Conservation (phyloP, 148 eudicot genomes). For the Tetragonia tetragonoides region DNA sequence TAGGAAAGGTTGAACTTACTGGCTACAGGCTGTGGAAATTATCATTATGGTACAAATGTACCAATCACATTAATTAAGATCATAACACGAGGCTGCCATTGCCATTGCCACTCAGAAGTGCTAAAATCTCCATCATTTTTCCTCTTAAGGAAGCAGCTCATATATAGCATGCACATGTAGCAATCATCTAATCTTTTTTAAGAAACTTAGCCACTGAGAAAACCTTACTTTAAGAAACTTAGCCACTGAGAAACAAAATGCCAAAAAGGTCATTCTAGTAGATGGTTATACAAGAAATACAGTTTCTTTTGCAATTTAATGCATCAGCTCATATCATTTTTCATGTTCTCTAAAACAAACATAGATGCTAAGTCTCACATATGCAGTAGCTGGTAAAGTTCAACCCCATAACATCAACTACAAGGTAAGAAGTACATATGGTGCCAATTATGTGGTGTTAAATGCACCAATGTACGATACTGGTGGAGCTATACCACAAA, state of each 20-base stretch:
- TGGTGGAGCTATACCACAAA: neutral
- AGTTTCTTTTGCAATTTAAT: neutral
- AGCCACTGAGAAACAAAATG: neutral
- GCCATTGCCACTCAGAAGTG: no score
- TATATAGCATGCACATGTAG: no score
- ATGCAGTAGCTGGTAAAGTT: neutral
- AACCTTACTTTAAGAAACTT: neutral
- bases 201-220: conserved; percentile 46
- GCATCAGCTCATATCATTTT: neutral
- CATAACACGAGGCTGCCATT: no score
- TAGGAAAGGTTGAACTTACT: no score
- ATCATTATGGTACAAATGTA: no score
- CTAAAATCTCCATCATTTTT: no score
- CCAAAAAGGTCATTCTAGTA: neutral
- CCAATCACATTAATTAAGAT: no score
- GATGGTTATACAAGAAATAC: neutral
- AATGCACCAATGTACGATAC: neutral
- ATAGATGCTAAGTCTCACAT: neutral
- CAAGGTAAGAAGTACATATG: neutral
- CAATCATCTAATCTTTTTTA: no score
- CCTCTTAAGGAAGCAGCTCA: no score
- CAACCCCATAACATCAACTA: neutral
- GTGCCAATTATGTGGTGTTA: neutral
- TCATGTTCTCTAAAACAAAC: neutral
- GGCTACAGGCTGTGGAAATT: no score